Conservation (phyloP, 768 basidiomycete genomes). For the Boletus edulis region DNA sequence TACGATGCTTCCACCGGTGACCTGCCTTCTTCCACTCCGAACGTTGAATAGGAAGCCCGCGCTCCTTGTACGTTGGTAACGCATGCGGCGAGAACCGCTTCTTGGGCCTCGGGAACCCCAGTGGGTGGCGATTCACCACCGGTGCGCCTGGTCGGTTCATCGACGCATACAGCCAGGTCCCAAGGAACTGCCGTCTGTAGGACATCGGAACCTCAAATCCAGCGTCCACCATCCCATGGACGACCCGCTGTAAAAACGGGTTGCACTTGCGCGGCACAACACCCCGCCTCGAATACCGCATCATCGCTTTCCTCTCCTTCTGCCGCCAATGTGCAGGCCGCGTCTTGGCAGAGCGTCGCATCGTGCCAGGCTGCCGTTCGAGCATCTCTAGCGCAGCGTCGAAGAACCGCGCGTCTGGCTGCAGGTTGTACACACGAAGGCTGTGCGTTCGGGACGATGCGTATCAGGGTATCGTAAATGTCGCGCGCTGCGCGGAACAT, state of each 20-base stretch:
- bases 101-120: slow-evolving; percentile 11
- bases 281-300: slow-evolving; percentile 29
- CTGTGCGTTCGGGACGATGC: slow-evolving; percentile 22
- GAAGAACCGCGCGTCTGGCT: slow-evolving; percentile 65
- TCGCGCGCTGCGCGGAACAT: no score
- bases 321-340: slow-evolving; percentile 30
- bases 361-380: slow-evolving; percentile 21
- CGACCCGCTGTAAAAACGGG: slow-evolving; percentile 36
- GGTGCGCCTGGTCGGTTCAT: no score
- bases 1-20: slow-evolving; percentile 15
- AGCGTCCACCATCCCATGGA: slow-evolving; percentile 37
- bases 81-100: slow-evolving; percentile 22
- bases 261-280: slow-evolving; percentile 27
- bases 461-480: no score
- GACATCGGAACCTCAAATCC: no score
- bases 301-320: slow-evolving; percentile 26
- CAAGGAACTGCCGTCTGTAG: no score
- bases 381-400: slow-evolving; percentile 56
- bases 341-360: slow-evolving; percentile 14
- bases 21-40: slow-evolving; percentile 23
- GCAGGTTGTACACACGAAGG: slow-evolving; percentile 36
- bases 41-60: slow-evolving; percentile 34
- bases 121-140: slow-evolving; percentile 26
- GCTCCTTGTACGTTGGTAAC: slow-evolving; percentile 30
- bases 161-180: no score